phyloP scores from a whole-genome alignment of 1,284 basidiomycete genomes.

The Ganoderma meredithae region DNA sequence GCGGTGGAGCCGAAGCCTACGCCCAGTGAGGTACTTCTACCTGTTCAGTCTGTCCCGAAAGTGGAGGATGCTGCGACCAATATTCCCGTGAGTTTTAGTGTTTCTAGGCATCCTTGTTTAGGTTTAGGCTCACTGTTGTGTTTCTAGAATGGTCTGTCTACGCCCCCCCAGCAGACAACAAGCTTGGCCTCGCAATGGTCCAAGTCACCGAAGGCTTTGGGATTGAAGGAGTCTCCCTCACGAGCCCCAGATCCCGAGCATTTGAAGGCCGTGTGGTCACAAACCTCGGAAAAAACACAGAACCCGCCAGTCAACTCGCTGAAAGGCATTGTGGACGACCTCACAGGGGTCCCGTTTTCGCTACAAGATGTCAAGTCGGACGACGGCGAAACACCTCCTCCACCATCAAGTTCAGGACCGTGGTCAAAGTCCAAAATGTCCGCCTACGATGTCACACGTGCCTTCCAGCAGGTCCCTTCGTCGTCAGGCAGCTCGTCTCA shows the following conservation, averaged over 20 bases:
- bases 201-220: slow-evolving; percentile 63
- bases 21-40: background rate
- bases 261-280: slow-evolving; percentile 85
- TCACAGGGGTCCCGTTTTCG: slow-evolving; percentile 77
- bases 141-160: slow-evolving; percentile 42
- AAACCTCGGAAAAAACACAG: slow-evolving; percentile 69
- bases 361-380: slow-evolving; percentile 84
- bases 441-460: slow-evolving; percentile 78
- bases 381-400: slow-evolving; percentile 81
- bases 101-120: too few species aligned
- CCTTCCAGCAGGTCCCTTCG: slow-evolving; percentile 81
- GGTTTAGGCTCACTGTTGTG: background rate
- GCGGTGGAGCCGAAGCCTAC: slow-evolving; percentile 8
- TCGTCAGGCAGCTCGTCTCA: slow-evolving; percentile 54
- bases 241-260: slow-evolving; percentile 79
- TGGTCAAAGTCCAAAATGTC: slow-evolving; percentile 81
- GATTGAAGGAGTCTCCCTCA: slow-evolving; percentile 70
- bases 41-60: background rate
- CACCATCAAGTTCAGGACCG: slow-evolving; percentile 56
- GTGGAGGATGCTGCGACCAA: background rate
- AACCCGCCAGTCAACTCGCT: slow-evolving; percentile 77
- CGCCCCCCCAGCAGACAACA: slow-evolving; percentile 56
- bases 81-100: slow-evolving; percentile 7
- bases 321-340: slow-evolving; percentile 79
- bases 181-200: slow-evolving; percentile 56